Evolutionary conservation across 2,329 filamentous ascomycete species (phyloP), one percentile per base, ranked within the genome.

Genomic region (Aureobasidium sp.): DNA sequence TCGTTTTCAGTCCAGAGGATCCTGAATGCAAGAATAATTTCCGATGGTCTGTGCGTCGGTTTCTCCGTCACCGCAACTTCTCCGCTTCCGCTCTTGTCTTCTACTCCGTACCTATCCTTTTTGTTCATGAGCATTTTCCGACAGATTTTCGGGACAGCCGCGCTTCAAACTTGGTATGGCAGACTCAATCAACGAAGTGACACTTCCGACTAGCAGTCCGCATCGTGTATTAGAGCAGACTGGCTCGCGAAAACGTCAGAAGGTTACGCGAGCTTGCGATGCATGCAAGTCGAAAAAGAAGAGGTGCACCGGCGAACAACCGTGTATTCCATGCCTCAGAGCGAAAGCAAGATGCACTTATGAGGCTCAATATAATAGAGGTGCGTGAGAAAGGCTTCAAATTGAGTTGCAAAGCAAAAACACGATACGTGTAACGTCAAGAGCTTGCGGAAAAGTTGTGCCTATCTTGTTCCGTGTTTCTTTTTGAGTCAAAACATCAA

Each of bases 341-440:
- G 68, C 69, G 21, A 69, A 66, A 30, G 65, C 66, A 5, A 64
- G 64, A 15, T 83, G 81, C 69, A 77, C 78, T 21, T 83, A 79
- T 65, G 76, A 77, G 29, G 79, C 80, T 25, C 73, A 75, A 0
- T 83, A 83, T 65, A 78, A 75, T n/a, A 71, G 80, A 71, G 78
- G 64, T 63, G n/a, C 36, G 32, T 34, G 21, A 15, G n/a, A 13
- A 8, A 11, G 9, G 15, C 2, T 45, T 25, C n/a, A n/a, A n/a
- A n/a, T n/a, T n/a, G 21, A 21, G 21, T 21, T 25, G 9, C 11
- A 1, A 25, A 1, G 21, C 21, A 29, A 15, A 25, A 6, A 47
- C 15, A 6, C 16, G 27, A 21, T 0, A 34, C 30, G 47, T n/a
- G 47, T 34, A 15, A 34, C 6, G 16, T 34, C 30, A 3, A 9